phyloP scores from a whole-genome alignment of 2,329 filamentous ascomycete species.

The Lachnellula occidentalis region DNA sequence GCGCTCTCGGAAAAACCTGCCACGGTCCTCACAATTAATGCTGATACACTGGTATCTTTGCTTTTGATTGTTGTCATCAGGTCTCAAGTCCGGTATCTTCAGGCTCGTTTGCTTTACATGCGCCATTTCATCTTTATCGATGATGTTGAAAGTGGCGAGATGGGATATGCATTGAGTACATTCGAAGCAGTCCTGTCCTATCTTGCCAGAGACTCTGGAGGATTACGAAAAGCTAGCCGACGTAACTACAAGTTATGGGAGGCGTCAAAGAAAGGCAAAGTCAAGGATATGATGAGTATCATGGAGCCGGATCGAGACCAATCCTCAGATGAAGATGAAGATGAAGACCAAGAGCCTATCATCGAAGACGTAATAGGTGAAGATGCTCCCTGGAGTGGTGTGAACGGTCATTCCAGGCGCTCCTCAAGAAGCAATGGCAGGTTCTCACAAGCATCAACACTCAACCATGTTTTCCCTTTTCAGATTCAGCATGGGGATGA shows the following conservation, averaged over 20 bases:
- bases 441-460: slow-evolving; percentile 30
- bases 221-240: slow-evolving; percentile 75
- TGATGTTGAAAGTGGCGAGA: slow-evolving; percentile 92
- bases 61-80: slow-evolving; percentile 89
- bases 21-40: slow-evolving; percentile 59
- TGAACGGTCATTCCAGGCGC: slow-evolving; percentile 21
- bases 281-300: slow-evolving; percentile 69
- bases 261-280: slow-evolving; percentile 69
- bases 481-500: slow-evolving; percentile 50
- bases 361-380: slow-evolving; percentile 44
- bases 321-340: slow-evolving; percentile 27
- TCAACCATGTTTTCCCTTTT: slow-evolving; percentile 90
- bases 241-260: slow-evolving; percentile 87
- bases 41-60: slow-evolving; percentile 87
- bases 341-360: slow-evolving; percentile 32
- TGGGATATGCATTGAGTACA: slow-evolving; percentile 92
- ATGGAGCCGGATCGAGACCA: slow-evolving; percentile 59
- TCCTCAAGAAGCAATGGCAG: slow-evolving; percentile 21
- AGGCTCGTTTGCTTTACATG: slow-evolving; percentile 89
- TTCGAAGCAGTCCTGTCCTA: slow-evolving; percentile 93
- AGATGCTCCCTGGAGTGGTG: slow-evolving; percentile 27
- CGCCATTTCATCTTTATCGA: slow-evolving; percentile 97
- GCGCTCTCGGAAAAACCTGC: slow-evolving; percentile 34
- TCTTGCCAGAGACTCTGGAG: slow-evolving; percentile 73
- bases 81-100: slow-evolving; percentile 79